Evolutionary conservation across 2,329 filamentous ascomycete species (phyloP).

Genomic region (Cladosporium colombiae): DNA sequence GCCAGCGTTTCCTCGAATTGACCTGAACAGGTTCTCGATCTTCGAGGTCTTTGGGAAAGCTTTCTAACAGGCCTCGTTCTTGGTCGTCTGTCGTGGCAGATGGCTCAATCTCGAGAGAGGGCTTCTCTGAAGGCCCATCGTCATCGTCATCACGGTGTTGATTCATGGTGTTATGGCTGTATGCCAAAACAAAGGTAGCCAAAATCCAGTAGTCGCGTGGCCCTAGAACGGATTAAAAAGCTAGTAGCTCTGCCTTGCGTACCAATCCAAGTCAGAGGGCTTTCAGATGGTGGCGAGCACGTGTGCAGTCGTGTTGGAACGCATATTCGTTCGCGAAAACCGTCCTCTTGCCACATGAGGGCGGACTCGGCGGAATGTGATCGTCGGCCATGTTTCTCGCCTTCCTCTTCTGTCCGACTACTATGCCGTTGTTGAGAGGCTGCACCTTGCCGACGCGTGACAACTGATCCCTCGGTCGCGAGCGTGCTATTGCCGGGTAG

Average conservation of each 20-base stretch:
- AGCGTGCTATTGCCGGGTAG: slow-evolving; percentile 4
- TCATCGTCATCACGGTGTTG: neutral
- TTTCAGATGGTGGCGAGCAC: neutral
- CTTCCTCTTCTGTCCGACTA: slow-evolving; percentile 10
- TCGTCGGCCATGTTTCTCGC: slow-evolving; percentile 2
- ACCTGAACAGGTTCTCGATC: neutral
- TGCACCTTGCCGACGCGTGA: neutral
- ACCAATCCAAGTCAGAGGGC: no score
- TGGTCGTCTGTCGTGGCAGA: neutral
- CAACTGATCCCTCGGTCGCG: neutral
- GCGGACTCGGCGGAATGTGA: neutral
- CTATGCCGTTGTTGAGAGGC: slow-evolving; percentile 1
- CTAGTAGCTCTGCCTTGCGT: neutral
- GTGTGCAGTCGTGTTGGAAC: neutral
- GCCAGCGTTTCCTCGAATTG: neutral
- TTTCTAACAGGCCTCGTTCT: neutral
- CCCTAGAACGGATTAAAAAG: neutral
- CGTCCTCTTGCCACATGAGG: neutral
- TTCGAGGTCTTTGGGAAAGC: neutral
- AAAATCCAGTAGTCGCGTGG: neutral
- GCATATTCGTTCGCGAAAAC: neutral
- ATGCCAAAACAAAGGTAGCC: neutral
- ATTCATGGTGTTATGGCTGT: neutral
- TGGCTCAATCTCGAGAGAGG: neutral
- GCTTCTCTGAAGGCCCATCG: neutral